Percentiles rank a stretch among this genome's conserved stretches.
phyloP scores from a whole-genome alignment of 768 basidiomycete genomes.

The Serpula lacrymans region DNA sequence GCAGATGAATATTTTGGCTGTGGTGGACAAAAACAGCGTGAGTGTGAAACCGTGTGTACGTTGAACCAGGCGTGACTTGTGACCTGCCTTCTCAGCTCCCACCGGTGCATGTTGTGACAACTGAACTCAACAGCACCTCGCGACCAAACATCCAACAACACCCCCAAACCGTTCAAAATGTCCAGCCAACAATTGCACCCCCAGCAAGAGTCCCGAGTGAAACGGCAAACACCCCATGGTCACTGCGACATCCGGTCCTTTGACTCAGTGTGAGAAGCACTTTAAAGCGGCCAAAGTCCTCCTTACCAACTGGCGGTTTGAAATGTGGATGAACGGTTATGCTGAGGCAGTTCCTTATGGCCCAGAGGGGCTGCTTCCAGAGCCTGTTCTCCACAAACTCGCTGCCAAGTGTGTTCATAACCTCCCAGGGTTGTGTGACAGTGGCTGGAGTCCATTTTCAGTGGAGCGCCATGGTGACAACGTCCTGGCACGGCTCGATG shows the following conservation, averaged over 20 bases:
- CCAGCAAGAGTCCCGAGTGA: slow-evolving; percentile 12
- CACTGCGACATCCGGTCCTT: background rate
- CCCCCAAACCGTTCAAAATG: no score
- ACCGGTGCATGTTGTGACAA: slow-evolving; percentile 19
- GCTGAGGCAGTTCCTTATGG: slow-evolving; percentile 3
- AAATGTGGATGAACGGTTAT: background rate
- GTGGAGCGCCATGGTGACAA: slow-evolving; percentile 16
- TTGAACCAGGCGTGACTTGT: background rate
- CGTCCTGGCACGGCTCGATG: slow-evolving; percentile 13
- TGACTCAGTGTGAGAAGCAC: slow-evolving; percentile 7
- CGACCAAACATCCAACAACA: no score
- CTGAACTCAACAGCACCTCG: no score
- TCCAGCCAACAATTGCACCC: background rate
- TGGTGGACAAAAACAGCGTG: slow-evolving; percentile 17
- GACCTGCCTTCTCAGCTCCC: slow-evolving; percentile 6
- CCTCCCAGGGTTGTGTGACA: slow-evolving; percentile 6
- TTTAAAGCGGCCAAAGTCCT: background rate
- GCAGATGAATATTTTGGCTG: slow-evolving; percentile 29
- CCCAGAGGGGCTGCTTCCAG: slow-evolving; percentile 18
- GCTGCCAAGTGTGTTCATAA: slow-evolving; percentile 12
- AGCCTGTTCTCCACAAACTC: slow-evolving; percentile 18
- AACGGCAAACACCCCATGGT: slow-evolving; percentile 22
- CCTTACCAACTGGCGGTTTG: slow-evolving; percentile 7
- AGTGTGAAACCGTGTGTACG: slow-evolving; percentile 6
- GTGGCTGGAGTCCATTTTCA: slow-evolving; percentile 9